Percentiles rank a stretch among this genome's conserved stretches.
These are phyloP conservation scores for Xylariaceae sp. DNA, from an alignment of 2,329 filamentous ascomycete genomes.

Conservation along the genomic window DNA sequence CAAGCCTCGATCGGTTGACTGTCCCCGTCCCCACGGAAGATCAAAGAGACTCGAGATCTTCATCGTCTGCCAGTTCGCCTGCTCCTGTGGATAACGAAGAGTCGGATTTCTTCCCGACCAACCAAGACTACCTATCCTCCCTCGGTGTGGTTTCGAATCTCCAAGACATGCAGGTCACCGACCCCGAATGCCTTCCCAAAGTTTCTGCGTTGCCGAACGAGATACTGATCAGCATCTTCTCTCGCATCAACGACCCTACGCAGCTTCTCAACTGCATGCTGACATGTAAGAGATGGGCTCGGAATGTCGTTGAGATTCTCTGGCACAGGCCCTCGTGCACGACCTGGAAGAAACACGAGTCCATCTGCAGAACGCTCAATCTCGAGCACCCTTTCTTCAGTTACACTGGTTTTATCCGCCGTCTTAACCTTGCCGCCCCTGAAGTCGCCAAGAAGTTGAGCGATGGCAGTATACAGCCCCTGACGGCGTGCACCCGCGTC, in stretches of 20 bases:
- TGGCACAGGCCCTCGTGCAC: constrained; percentile 94
- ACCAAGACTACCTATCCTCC: constrained; percentile 91
- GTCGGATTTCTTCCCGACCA: constrained; percentile 83
- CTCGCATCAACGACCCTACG: constrained; percentile 67
- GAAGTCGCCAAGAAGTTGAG: constrained; percentile 61
- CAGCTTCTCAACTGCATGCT: constrained; percentile 87
- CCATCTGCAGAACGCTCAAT: constrained; percentile 73
- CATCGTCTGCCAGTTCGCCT: constrained; percentile 69
- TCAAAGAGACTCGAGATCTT: constrained; percentile 50
- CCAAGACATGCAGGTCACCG: constrained; percentile 65
- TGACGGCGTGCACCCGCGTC: constrained; percentile 80
- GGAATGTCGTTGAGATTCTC: constrained; percentile 84
- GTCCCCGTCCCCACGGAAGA: constrained; percentile 32
- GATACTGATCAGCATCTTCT: constrained; percentile 88
- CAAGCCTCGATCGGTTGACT: constrained; percentile 3
- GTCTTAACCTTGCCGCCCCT: constrained; percentile 81
- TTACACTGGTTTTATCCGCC: constrained; percentile 85
- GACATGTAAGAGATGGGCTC: constrained; percentile 89
- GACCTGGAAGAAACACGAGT: constrained; percentile 74
- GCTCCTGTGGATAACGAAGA: constrained; percentile 77
- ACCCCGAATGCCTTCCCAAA: constrained; percentile 65
- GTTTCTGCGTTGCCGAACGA: constrained; percentile 86
- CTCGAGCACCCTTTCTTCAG: constrained; percentile 73
- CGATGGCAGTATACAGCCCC: constrained; percentile 80
- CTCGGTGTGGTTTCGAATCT: constrained; percentile 69